Percentiles rank a stretch among this genome's conserved stretches.
phyloP scores from a whole-genome alignment of 139 green algal genomes.

The Zygnema cylindricum region DNA sequence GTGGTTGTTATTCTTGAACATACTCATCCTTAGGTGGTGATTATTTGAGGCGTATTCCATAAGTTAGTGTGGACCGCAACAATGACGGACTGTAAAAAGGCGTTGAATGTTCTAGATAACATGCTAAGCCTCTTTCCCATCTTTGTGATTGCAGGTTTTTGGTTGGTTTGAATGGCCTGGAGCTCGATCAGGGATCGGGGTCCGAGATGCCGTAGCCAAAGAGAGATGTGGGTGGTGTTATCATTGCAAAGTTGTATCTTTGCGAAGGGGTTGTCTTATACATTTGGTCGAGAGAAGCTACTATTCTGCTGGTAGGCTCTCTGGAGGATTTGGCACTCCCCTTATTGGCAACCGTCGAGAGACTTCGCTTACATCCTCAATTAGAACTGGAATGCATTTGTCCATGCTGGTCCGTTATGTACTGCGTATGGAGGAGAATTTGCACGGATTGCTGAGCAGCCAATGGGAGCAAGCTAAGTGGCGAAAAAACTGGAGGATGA shows the following conservation, averaged over 20 bases:
- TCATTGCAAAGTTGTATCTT: background rate
- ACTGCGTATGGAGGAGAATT: constrained; percentile 46
- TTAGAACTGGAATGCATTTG: background rate
- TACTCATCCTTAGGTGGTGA: too few species aligned
- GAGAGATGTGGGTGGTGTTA: constrained; percentile 14
- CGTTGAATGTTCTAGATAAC: too few species aligned
- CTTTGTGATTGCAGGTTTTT: background rate
- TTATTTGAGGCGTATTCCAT: too few species aligned
- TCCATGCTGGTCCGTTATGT: constrained; percentile 15
- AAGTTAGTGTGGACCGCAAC: too few species aligned
- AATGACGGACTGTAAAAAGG: too few species aligned
- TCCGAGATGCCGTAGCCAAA: background rate
- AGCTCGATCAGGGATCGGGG: background rate
- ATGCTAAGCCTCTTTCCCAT: background rate
- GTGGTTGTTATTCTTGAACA: too few species aligned
- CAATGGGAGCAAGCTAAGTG: constrained; percentile 37
- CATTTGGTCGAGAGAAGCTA: background rate
- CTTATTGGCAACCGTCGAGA: background rate
- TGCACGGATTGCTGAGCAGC: constrained; percentile 40
- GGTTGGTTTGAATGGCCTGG: background rate
- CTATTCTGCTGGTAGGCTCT: background rate
- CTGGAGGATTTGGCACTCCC: background rate
- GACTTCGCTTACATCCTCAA: background rate
- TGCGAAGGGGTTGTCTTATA: constrained; percentile 9
- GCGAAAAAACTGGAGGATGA: constrained; percentile 31